Evolutionary conservation across 169 alveolate genomes (phyloP).

Genomic region (Plasmodium vinckei): DNA sequence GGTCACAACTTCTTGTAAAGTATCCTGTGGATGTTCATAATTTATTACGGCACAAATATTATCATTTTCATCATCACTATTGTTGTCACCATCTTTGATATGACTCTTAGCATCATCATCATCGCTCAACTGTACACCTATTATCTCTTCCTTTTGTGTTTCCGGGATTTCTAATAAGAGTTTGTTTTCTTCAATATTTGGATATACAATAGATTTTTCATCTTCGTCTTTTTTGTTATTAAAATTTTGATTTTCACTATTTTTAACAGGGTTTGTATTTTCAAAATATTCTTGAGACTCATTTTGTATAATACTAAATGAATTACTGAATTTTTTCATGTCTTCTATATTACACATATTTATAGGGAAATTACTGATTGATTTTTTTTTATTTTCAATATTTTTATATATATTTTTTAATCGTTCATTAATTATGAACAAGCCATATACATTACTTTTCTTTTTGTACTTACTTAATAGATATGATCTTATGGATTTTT

Average conservation of each 20-base stretch:
- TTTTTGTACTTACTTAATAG: conserved; percentile 35
- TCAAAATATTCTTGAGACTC: not conserved
- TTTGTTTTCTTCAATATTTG: no score
- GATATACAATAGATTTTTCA: not conserved
- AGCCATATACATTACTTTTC: conserved; percentile 54
- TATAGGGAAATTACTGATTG: conserved; percentile 47
- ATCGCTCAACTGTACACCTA: no score
- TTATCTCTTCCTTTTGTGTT: no score
- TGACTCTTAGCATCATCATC: not conserved
- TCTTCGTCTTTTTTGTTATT: not conserved
- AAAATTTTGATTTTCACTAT: not conserved
- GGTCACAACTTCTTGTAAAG: not conserved
- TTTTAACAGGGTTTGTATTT: not conserved
- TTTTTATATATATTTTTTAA: conserved; percentile 49
- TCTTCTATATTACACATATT: conserved; percentile 24
- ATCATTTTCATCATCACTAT: not conserved
- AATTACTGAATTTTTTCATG: conserved; percentile 20
- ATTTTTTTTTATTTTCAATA: conserved; percentile 37
- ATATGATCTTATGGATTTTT: conserved; percentile 15
- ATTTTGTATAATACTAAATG: conserved; percentile 13
- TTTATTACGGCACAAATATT: no score
- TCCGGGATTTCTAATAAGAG: no score
- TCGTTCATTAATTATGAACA: conserved; percentile 55
- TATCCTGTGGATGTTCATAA: no score
- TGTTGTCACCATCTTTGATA: not conserved